Percentiles rank a stretch among this genome's conserved stretches.
Conservation (phyloP, 805 yeast species). For the Candida tammaniensis region DNA sequence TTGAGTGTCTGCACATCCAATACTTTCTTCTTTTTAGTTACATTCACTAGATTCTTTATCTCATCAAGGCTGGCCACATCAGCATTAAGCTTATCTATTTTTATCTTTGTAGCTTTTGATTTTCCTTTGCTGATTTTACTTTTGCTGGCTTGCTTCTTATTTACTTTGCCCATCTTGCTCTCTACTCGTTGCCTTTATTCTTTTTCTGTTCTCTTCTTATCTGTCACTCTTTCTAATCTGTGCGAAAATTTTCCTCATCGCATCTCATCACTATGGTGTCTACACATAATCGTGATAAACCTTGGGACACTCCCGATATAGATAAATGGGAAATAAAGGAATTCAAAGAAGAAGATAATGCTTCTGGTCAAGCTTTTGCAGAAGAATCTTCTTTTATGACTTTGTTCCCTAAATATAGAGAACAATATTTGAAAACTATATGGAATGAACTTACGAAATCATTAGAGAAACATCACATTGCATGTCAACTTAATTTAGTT, state of each 20-base stretch:
- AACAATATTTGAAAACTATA: slow-evolving; percentile 77
- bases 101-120: slow-evolving; percentile 29
- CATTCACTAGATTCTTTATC: slow-evolving; percentile 15
- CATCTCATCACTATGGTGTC: slow-evolving; percentile 62
- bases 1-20: slow-evolving; percentile 34
- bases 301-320: slow-evolving; percentile 95
- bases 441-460: slow-evolving; percentile 93
- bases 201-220: no score
- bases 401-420: slow-evolving; percentile 94
- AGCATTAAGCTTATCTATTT: slow-evolving; percentile 34
- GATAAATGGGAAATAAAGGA: slow-evolving; percentile 92
- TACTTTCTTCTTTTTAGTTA: slow-evolving; percentile 15
- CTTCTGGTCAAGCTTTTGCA: slow-evolving; percentile 83
- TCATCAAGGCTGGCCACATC: slow-evolving; percentile 23
- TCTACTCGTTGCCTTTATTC: no score
- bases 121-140: slow-evolving; percentile 14
- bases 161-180: slow-evolving; percentile 1
- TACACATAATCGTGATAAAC: slow-evolving; percentile 90
- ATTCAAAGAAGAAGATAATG: slow-evolving; percentile 85
- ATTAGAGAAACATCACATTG: slow-evolving; percentile 67
- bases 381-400: slow-evolving; percentile 96
- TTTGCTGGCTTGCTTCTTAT: slow-evolving; percentile 8
- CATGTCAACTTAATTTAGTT: slow-evolving; percentile 84
- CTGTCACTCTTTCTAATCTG: no score
- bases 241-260: slow-evolving; percentile 9